Percentiles rank a stretch among this genome's conserved stretches.
phyloP scores from a whole-genome alignment of 2,329 filamentous ascomycete species.

The Meredithiella fracta region DNA sequence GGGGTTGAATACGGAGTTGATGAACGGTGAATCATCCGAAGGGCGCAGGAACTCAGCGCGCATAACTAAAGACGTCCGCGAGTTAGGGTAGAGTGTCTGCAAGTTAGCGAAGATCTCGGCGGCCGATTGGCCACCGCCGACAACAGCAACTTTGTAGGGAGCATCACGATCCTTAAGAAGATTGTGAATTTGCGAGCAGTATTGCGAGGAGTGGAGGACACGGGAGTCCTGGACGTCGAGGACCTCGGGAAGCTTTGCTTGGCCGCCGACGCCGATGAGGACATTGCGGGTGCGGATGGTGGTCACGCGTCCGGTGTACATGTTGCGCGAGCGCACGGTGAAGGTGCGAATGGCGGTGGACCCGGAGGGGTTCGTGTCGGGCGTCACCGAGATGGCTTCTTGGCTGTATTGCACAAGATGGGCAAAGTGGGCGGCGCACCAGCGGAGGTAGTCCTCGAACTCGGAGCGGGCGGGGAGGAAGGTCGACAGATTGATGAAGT shows the following conservation, averaged over 20 bases:
- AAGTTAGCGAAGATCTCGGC: slow-evolving; percentile 92
- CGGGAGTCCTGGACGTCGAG: slow-evolving; percentile 54
- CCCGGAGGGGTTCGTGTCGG: slow-evolving; percentile 30
- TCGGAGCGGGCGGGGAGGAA: slow-evolving; percentile 75
- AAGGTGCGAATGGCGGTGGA: slow-evolving; percentile 40
- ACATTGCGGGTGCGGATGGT: slow-evolving; percentile 47
- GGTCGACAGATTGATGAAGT: slow-evolving; percentile 80
- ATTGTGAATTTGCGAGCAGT: slow-evolving; percentile 46
- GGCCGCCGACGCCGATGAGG: slow-evolving; percentile 40
- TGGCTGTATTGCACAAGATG: slow-evolving; percentile 56
- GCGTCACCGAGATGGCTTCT: slow-evolving; percentile 57
- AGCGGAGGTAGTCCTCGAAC: slow-evolving; percentile 90
- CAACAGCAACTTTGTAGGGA: slow-evolving; percentile 57
- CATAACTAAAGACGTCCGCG: slow-evolving; percentile 62
- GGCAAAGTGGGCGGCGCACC: slow-evolving; percentile 73
- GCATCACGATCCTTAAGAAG: slow-evolving; percentile 39
- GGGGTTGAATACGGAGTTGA: slow-evolving; percentile 94
- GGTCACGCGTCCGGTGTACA: slow-evolving; percentile 36
- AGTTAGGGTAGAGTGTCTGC: slow-evolving; percentile 65
- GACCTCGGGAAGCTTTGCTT: slow-evolving; percentile 51
- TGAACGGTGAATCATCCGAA: slow-evolving; percentile 90
- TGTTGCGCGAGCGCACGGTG: slow-evolving; percentile 47
- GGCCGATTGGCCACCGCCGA: slow-evolving; percentile 81
- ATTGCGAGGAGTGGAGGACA: slow-evolving; percentile 80
- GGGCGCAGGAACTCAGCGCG: slow-evolving; percentile 69